A percentile compares a stretch with the other conserved stretches of the same genome.
phyloP scores from a whole-genome alignment of 805 yeast species.

The Candida verbasci region DNA sequence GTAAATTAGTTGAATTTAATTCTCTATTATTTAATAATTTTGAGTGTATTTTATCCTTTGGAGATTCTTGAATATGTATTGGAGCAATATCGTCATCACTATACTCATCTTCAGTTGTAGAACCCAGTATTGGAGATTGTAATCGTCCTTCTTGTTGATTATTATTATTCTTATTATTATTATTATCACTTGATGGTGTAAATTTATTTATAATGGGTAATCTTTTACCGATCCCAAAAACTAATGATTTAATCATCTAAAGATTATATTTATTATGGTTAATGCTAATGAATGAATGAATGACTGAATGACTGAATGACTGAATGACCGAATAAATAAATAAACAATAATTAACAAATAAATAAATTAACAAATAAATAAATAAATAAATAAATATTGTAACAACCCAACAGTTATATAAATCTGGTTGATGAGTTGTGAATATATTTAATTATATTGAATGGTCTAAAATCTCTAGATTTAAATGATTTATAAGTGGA shows the following conservation, averaged over 20 bases:
- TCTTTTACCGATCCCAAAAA: neutral
- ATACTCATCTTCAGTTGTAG: conserved; percentile 6
- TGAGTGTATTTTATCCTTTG: conserved; percentile 19
- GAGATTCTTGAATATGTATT: conserved; percentile 9
- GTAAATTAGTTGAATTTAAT: neutral
- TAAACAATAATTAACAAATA: too few species aligned
- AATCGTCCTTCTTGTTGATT: neutral
- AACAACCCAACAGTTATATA: too few species aligned
- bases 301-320: neutral
- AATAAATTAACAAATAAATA: too few species aligned
- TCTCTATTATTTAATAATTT: conserved; percentile 14
- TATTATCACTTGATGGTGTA: neutral
- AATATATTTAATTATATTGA: too few species aligned
- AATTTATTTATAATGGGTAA: conserved; percentile 1
- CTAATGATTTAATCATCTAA: neutral
- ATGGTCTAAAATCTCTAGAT: too few species aligned
- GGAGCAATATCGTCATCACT: conserved; percentile 3
- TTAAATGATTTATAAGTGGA: too few species aligned
- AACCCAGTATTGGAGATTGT: neutral
- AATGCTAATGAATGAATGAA: too few species aligned
- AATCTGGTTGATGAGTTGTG: too few species aligned
- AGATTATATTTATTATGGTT: too few species aligned
- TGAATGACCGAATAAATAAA: too few species aligned
- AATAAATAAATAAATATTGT: too few species aligned
- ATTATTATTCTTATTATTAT: too few species aligned